Evolutionary conservation across 2,329 filamentous ascomycete genomes (phyloP), one percentile per base, ranked within the genome.

Genomic region (Exophiala sp.): DNA sequence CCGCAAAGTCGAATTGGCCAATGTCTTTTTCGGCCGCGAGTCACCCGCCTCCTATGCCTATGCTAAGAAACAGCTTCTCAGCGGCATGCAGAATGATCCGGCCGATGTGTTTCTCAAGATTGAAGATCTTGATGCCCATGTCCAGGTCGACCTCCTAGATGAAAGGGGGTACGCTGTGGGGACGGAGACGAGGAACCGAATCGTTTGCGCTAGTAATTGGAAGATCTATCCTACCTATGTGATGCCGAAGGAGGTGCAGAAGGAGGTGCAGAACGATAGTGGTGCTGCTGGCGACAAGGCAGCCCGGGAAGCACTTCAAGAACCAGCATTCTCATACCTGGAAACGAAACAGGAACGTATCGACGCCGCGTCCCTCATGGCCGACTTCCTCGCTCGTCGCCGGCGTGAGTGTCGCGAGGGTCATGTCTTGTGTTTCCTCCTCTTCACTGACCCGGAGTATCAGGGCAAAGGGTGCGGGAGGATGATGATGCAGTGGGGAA

Each of bases 391-490:
- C 9, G 23, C 23, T 10, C 43, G 48, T 8, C 43, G 48, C 14
- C 35, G 42, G 22, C 43, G 48, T 19, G 46, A 48, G 21, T 49
- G 44, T 38, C 42, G 19, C 13, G 48, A 55, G 24, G 44, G 29
- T 13, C 48, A 51, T 30, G 45, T 52, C 16, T 30, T 52, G 11
- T 55, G 49, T 32, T 52, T 52, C 52, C 24, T 57, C 9, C 38
- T 55, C 34, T 52, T 52, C 43, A 55, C 52, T 8, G 50, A 57
- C 46, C 66, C 66, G 6, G 43, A 60, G 11, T 60, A 69, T 55
- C 66, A 68, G 32, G 60, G 63, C 6, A 62, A 60, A 46, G 68
- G 68, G 34, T 60, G 68, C 48, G 68, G 64, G 27, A 63, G 62
- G 21, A 58, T 65, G 30, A 59, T 70, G 16, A 65, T 70, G 63